Evolutionary conservation across 1,139 yeast species (phyloP).

Genomic region (Yamadazyma triangularis): DNA sequence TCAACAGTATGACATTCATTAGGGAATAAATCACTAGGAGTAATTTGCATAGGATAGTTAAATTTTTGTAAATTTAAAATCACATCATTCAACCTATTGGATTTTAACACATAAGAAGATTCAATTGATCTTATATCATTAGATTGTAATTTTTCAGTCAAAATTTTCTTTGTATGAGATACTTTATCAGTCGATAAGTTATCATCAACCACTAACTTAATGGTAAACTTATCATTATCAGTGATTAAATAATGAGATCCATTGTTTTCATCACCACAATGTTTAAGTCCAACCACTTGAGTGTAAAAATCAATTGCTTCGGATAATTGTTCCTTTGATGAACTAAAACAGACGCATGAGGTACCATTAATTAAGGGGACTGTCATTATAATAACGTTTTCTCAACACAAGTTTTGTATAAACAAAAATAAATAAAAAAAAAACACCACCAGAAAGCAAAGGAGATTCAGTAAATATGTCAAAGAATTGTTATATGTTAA

Average conservation of each 20-base stretch:
- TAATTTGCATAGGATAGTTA: conserved; percentile 28
- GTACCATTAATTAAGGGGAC: conserved; percentile 48
- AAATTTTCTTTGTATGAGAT: conserved; percentile 15
- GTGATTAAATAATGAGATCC: conserved; percentile 29
- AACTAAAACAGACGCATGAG: conserved; percentile 41
- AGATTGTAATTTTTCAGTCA: conserved; percentile 22
- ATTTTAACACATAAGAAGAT: conserved; percentile 34
- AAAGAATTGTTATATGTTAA: no score
- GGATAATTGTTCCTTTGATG: conserved; percentile 29
- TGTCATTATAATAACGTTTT: no score
- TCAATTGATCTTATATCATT: conserved; percentile 52
- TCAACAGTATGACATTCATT: conserved; percentile 64
- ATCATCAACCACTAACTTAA: conserved; percentile 23
- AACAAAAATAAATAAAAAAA: no score
- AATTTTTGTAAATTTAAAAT: conserved; percentile 25
- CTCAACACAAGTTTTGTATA: no score
- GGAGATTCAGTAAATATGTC: no score
- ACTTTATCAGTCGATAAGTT: conserved; percentile 25
- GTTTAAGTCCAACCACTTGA: conserved; percentile 37
- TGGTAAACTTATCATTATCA: conserved; percentile 24
- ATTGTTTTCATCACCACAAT: conserved; percentile 20
- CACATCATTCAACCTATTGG: conserved; percentile 29
- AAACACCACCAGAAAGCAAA: no score
- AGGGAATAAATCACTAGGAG: conserved; percentile 65
- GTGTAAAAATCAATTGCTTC: conserved; percentile 45